Conservation (phyloP, 108 stramenopile species). For the Thalassiosira profunda region DNA sequence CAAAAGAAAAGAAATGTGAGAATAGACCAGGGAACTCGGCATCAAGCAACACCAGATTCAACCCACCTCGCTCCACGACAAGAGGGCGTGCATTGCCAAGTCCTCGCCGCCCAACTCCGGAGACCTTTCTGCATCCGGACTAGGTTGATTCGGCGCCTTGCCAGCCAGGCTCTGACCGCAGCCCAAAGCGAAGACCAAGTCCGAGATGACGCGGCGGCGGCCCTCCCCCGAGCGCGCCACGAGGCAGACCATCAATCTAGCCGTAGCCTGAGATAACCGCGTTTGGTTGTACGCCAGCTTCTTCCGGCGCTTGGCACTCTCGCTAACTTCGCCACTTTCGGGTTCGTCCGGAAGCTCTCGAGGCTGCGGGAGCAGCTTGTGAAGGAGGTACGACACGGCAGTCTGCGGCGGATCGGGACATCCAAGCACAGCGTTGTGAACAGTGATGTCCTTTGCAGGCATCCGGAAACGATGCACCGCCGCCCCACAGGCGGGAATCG, state of each 20-base stretch:
- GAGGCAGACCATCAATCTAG: conserved; percentile 82
- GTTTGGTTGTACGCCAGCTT: conserved; percentile 42
- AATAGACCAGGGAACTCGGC: no score
- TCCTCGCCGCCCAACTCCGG: background rate
- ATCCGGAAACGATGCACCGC: conserved; percentile 84
- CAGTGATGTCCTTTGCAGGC: conserved; percentile 22
- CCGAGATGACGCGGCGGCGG: conserved; percentile 85
- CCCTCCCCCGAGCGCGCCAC: conserved; percentile 94
- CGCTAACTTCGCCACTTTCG: conserved; percentile 4
- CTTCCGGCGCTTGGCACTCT: conserved; percentile 17
- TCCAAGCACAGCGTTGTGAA: conserved; percentile 77
- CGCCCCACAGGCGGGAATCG: conserved; percentile 91
- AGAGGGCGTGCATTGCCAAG: conserved; percentile 4
- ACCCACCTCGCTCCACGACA: conserved; percentile 87
- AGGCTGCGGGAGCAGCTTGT: conserved; percentile 80
- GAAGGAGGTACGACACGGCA: conserved; percentile 87
- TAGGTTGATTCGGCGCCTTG: background rate
- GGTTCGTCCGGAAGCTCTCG: conserved; percentile 38
- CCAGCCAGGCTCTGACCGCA: conserved; percentile 51
- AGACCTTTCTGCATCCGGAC: background rate
- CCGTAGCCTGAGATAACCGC: conserved; percentile 68
- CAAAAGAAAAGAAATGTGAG: no score
- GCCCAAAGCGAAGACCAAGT: conserved; percentile 84
- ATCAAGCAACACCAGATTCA: no score
- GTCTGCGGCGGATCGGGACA: conserved; percentile 77